Evolutionary conservation across 1,284 basidiomycete species (phyloP), one percentile per base, ranked within the genome.

Genomic region (Malassezia cuniculi): DNA sequence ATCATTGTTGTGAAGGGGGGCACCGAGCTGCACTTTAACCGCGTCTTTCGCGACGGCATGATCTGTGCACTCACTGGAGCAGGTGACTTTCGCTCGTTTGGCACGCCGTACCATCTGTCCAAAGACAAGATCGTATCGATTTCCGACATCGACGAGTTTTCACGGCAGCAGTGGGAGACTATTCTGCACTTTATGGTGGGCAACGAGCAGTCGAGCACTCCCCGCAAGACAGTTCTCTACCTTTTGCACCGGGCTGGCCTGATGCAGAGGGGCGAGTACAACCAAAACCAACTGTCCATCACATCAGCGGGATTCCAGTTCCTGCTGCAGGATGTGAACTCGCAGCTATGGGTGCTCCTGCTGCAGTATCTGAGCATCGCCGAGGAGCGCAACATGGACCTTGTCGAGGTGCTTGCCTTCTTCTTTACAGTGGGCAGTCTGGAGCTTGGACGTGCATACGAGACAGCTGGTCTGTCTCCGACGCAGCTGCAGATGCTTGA

Each of bases 181-280:
- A 93, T 97, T 55, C 74, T 95, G 36, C 89, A 95, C 69, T 97
- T 85, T 68, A 94, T 99, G 89, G 93, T 99, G 1, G 89, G 87
- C 2, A 89, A 85, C 19, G 82, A 82, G 6, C 82, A 71, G 1
- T 68, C 68, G 50, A 70, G 77, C n/a, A 76, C 75, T 52, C 82
- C 84, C 33, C 78, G 85, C 26, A 72, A 79, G 60, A 79, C 78
- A 26, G 87, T 95, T 7, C 71, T 93, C 12, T 82, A 79, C 59
- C 74, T 95, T 10, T 73, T 97, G 3, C 75, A 82, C 51, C 73
- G 78, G 20, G 85, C 85, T 57, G 81, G 82, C n/a, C 74, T 94
- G 46, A 95, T 97, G 84, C 54, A 57, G 32, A 41, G 31, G 34
- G 27, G 21, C 22, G 25, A 14, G 9, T 20, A 27, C 37, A 12